Base-by-base conservation (phyloP, 805 yeast species). In the Kodamaea nitidulidarum region DNA sequence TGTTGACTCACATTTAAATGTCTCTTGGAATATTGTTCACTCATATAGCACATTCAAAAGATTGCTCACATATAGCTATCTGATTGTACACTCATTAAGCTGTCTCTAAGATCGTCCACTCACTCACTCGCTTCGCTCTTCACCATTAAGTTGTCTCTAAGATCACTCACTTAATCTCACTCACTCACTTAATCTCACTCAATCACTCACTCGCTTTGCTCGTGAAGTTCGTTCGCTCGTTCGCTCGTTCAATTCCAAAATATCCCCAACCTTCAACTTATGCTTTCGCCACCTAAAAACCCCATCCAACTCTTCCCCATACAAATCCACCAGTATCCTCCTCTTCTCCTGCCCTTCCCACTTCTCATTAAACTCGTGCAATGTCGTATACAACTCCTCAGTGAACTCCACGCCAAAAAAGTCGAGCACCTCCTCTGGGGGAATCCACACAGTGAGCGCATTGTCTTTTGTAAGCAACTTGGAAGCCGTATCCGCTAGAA, bases 401-500 rank as follows among this genome's bases (percentile, higher is more conserved):
- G 49, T 36, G n/a, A 38, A 35, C 5, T 30, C 18, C 2, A 16
- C 32, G 3, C 40, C 43, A 26, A 54, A 49, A 12, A 53, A 43
- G 7, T 22, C 22, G 2, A 28, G 29, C 8, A 55, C 21, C 15
- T 48, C 53, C 2, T 43, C 39, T 2, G 30, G 47, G 11, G 49
- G 43, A 9, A 58, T 25, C 10, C 38, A 36, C 4, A 55, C 28
- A 9, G 36, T 39, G 8, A 56, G 18, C 10, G 48, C 43, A 39
- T 49, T 54, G 8, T 35, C 28, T 4, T 29, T 17, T 2, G 42
- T 42, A 18, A 52, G 45, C 2, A 41, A 16, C n/a, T 17, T 21
- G 28, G 31, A 15, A 7, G 9, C 14, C 8, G 15, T 25, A 31
- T 56, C 59, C 25, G 52, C 36, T 2, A 63, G 21, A 1, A 60